phyloP scores from a whole-genome alignment of 768 basidiomycete species.

The Pilatotrama ljubarskyi region DNA sequence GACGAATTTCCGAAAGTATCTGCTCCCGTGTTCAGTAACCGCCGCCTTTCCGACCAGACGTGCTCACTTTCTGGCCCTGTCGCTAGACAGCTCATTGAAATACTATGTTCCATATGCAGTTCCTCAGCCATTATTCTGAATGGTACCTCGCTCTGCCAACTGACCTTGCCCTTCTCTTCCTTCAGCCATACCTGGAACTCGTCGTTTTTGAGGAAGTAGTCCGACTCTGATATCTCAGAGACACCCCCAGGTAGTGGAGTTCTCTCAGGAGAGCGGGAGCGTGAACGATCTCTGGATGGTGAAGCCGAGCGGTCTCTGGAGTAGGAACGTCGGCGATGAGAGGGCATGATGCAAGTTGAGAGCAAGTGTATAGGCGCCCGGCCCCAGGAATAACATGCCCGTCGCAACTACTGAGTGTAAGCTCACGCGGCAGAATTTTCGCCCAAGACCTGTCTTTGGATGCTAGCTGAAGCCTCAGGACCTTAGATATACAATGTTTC shows the following conservation, averaged over 20 bases:
- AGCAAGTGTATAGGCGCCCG: background rate
- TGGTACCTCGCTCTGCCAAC: conserved; percentile 10
- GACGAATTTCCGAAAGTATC: conserved; percentile 93
- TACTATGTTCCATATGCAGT: conserved; percentile 48
- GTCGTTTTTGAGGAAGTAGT: conserved; percentile 86
- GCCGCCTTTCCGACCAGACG: conserved; percentile 18
- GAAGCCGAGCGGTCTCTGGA: conserved; percentile 26
- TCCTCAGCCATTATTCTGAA: background rate
- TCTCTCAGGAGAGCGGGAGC: conserved; percentile 46
- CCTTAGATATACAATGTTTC: conserved; percentile 19
- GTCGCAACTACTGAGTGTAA: background rate
- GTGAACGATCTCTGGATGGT: conserved; percentile 20
- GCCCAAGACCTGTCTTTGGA: too few relatives aligned
- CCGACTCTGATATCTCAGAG: conserved; percentile 71
- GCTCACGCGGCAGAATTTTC: background rate
- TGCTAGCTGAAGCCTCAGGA: background rate
- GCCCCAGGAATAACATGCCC: background rate
- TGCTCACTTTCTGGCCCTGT: conserved; percentile 72
- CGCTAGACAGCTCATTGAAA: conserved; percentile 82
- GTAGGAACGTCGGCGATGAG: conserved; percentile 29
- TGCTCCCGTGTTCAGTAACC: conserved; percentile 39
- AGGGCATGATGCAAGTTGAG: conserved; percentile 24
- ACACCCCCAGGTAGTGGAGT: conserved; percentile 54
- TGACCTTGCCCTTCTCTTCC: conserved; percentile 62
- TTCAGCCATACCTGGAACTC: conserved; percentile 90